Conservation (phyloP, 2,329 filamentous ascomycete genomes). For the Pseudogymnoascus sp. region DNA sequence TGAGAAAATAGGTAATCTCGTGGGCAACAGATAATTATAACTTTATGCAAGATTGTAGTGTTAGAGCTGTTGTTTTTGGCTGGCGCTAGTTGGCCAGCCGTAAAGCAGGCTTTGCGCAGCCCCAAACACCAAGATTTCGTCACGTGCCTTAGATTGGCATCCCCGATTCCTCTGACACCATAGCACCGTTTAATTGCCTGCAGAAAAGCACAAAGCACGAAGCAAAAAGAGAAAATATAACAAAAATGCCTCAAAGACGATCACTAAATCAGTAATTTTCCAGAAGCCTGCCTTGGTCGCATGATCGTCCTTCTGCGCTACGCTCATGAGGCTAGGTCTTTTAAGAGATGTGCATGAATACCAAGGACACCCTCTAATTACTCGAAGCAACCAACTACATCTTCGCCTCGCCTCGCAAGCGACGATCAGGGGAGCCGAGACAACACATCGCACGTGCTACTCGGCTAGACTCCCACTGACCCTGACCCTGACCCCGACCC, state of each 20-base stretch:
- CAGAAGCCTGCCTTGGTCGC: background rate
- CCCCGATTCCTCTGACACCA: too few relatives aligned
- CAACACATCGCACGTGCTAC: background rate
- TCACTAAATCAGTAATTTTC: background rate
- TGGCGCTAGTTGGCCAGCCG: too few relatives aligned
- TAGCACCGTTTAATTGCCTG: background rate
- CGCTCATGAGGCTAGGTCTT: background rate
- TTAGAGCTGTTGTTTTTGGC: too few relatives aligned
- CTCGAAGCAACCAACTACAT: background rate
- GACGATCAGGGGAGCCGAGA: background rate
- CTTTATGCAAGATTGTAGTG: too few relatives aligned
- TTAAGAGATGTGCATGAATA: background rate
- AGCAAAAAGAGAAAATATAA: background rate
- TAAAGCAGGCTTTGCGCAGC: too few relatives aligned
- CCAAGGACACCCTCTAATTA: background rate
- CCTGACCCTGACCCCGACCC: background rate
- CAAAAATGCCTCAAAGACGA: too few relatives aligned
- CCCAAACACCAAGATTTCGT: too few relatives aligned
- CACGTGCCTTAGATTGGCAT: too few relatives aligned
- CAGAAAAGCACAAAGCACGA: background rate
- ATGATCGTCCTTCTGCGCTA: background rate
- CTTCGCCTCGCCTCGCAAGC: background rate
- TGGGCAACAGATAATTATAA: too few relatives aligned
- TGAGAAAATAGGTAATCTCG: too few relatives aligned
- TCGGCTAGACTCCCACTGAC: background rate